A percentile compares a stretch with the other conserved stretches of the same genome.
Evolutionary conservation across 2,329 filamentous ascomycete species (phyloP).

Genomic region (Calonectria montana): DNA sequence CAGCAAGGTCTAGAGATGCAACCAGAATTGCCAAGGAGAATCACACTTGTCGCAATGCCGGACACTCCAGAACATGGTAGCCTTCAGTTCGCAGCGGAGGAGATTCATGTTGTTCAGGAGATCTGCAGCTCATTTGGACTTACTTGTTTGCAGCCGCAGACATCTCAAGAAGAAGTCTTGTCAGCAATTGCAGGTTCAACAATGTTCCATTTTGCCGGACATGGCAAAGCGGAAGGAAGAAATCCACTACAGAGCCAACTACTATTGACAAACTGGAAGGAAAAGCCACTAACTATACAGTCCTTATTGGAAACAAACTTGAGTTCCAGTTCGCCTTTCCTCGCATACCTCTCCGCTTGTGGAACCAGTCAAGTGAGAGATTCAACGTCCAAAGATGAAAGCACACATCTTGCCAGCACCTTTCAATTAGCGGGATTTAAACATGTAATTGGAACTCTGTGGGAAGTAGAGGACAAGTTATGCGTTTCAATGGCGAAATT

Average conservation of each 20-base stretch:
- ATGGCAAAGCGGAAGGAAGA: constrained; percentile 37
- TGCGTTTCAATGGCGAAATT: background rate
- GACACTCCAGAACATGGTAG: background rate
- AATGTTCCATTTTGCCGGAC: constrained; percentile 57
- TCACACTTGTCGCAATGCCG: constrained; percentile 46
- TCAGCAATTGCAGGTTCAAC: constrained; percentile 36
- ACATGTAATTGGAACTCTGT: no score
- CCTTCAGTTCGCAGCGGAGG: constrained; percentile 32
- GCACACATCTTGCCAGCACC: constrained; percentile 47
- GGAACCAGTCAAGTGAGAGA: constrained; percentile 42
- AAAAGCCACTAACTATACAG: constrained; percentile 21
- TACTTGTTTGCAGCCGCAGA: background rate
- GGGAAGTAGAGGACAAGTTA: constrained; percentile 1
- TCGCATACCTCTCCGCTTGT: constrained; percentile 54
- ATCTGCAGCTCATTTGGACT: constrained; percentile 18
- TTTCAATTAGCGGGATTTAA: constrained; percentile 12
- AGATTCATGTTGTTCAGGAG: constrained; percentile 28
- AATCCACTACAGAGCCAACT: constrained; percentile 28
- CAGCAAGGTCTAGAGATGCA: background rate
- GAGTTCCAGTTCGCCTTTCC: constrained; percentile 37
- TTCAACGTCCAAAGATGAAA: constrained; percentile 47
- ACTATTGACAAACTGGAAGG: constrained; percentile 12
- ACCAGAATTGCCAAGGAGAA: no score
- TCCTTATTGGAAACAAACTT: constrained; percentile 33
- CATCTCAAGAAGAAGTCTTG: constrained; percentile 38